These are phyloP conservation scores for Zoysia japonica DNA, from an alignment of 176 grass and related monocot species.

Conservation along the genomic window DNA sequence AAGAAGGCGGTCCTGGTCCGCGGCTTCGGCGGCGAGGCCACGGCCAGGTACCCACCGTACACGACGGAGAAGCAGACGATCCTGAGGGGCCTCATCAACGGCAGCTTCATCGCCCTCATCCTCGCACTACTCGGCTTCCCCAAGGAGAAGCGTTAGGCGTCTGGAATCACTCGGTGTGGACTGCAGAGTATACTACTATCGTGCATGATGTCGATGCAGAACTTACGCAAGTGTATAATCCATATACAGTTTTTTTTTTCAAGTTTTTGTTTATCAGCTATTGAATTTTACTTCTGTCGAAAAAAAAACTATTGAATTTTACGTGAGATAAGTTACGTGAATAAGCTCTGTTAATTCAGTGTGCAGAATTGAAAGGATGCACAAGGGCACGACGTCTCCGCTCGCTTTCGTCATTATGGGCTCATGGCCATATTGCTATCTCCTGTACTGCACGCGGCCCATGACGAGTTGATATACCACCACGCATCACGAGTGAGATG, in stretches of 20 bases:
- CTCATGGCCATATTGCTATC: too few relatives aligned
- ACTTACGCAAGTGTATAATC: neutral
- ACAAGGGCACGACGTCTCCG: too few relatives aligned
- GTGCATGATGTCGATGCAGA: neutral
- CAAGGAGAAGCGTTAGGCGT: conserved; percentile 40
- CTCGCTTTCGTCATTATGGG: too few relatives aligned
- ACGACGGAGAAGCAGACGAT: conserved; percentile 67
- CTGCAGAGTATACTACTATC: conserved; percentile 3
- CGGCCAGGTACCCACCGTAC: conserved; percentile 78
- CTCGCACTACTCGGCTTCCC: conserved; percentile 60
- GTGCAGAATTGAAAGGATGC: too few relatives aligned
- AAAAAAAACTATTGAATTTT: too few relatives aligned
- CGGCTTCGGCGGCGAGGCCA: conserved; percentile 50
- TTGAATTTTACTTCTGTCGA: neutral
- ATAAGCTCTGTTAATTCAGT: too few relatives aligned
- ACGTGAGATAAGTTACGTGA: too few relatives aligned
- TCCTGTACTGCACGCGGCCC: too few relatives aligned
- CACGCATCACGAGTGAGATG: too few relatives aligned
- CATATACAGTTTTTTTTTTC: neutral
- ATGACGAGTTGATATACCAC: too few relatives aligned
- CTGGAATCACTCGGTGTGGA: too few relatives aligned
- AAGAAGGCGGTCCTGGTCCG: conserved; percentile 71
- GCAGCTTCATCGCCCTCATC: conserved; percentile 72
- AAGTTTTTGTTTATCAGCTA: neutral
- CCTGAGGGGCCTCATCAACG: conserved; percentile 64